These are phyloP conservation scores for Elsinoe fawcettii DNA, from an alignment of 2,329 filamentous ascomycete species.

Conservation along the genomic window DNA sequence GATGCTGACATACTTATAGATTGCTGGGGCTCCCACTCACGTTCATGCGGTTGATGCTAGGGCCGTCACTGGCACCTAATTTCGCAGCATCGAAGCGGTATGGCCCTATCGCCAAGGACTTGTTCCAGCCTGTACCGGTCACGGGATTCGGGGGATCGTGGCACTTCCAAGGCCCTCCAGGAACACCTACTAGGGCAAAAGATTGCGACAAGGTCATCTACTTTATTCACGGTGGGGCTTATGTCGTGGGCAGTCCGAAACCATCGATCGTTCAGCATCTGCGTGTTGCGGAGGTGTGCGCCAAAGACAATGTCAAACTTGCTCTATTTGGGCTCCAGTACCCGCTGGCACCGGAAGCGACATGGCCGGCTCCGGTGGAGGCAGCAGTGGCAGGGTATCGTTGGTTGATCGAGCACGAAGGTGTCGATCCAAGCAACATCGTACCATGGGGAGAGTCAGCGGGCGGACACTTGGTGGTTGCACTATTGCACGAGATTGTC, in stretches of 20 bases:
- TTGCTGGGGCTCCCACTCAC: background rate
- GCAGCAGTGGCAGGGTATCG: constrained; percentile 13
- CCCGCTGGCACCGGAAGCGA: constrained; percentile 14
- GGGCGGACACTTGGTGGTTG: constrained; percentile 6
- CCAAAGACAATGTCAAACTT: background rate
- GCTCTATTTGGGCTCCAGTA: constrained; percentile 16
- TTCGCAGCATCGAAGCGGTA: background rate
- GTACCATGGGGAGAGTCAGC: constrained; percentile 2
- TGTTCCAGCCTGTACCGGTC: background rate
- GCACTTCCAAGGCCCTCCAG: constrained; percentile 13
- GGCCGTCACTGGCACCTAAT: background rate
- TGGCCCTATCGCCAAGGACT: background rate
- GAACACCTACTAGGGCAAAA: background rate
- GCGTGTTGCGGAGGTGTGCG: constrained; percentile 11
- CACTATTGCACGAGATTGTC: background rate
- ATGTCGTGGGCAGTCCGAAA: constrained; percentile 8
- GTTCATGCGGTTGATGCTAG: background rate
- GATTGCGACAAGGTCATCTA: constrained; percentile 12
- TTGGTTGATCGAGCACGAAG: constrained; percentile 6
- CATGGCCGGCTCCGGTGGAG: constrained; percentile 9
- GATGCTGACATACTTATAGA: background rate
- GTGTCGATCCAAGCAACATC: constrained; percentile 6
- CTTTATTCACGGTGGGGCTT: constrained; percentile 17
- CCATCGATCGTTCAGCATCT: background rate
- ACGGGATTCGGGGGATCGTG: background rate